Percentiles rank a stretch among this genome's conserved stretches.
Evolutionary conservation across 164 flowering plant genomes (phyloP).

Genomic region (Chimonanthus praecox): DNA sequence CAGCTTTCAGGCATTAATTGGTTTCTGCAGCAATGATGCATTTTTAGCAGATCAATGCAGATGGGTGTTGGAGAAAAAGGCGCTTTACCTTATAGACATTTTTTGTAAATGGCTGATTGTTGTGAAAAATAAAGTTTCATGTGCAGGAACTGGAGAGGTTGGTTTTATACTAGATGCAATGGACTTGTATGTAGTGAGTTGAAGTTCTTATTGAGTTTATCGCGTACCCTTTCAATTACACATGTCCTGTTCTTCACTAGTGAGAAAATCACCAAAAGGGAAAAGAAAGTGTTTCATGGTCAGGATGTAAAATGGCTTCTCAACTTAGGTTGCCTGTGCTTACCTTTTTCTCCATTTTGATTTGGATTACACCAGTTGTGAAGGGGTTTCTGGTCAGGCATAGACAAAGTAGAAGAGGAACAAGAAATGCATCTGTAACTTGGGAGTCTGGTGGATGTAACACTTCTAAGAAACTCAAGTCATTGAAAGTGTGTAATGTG

Average conservation of each 20-base stretch:
- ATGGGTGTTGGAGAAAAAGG: background rate
- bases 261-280: too few species aligned
- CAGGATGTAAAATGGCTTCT: background rate
- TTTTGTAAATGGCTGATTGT: background rate
- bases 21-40: background rate
- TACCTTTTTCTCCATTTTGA: background rate
- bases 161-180: background rate
- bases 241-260: too few species aligned
- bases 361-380: too few species aligned
- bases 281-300: background rate
- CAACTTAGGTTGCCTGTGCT: background rate
- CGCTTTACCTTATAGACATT: background rate
- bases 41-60: background rate
- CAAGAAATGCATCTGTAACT: too few species aligned
- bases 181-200: background rate
- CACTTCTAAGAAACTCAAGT: background rate
- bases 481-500: too few species aligned
- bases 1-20: background rate
- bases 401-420: too few species aligned
- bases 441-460: too few species aligned
- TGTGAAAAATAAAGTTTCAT: background rate
- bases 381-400: too few species aligned
- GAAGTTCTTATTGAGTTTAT: background rate
- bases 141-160: background rate
- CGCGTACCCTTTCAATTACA: background rate